A percentile compares a stretch with the other conserved stretches of the same genome.
Conservation (phyloP, 2,329 filamentous ascomycete genomes). For the Phaeophleospora eucalypticola region DNA sequence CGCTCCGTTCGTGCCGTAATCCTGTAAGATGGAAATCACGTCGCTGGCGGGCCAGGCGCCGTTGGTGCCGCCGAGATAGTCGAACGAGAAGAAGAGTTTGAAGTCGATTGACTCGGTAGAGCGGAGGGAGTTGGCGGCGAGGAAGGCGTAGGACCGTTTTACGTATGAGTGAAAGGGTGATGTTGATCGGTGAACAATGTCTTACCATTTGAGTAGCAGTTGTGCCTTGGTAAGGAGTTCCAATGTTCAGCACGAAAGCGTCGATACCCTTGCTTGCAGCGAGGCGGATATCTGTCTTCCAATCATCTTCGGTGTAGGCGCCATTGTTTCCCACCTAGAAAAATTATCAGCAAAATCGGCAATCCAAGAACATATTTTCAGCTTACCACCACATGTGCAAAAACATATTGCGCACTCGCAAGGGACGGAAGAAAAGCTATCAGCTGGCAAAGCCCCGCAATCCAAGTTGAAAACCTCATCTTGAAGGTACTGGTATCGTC, state of each 20-base stretch:
- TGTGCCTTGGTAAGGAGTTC: constrained; percentile 22
- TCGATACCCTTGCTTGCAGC: constrained; percentile 36
- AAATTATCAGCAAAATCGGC: not conserved
- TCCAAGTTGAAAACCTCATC: constrained; percentile 2
- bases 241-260: constrained; percentile 51
- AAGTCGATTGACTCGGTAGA: constrained; percentile 32
- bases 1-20: constrained; percentile 42
- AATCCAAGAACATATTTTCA: not conserved
- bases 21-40: constrained; percentile 42
- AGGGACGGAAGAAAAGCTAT: constrained; percentile 7
- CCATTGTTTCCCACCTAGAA: constrained; percentile 9
- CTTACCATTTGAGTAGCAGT: constrained; percentile 30
- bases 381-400: constrained; percentile 14
- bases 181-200: no score
- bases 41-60: constrained; percentile 30
- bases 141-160: constrained; percentile 42
- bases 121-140: constrained; percentile 20
- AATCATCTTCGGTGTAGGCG: constrained; percentile 8
- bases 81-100: constrained; percentile 55
- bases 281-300: constrained; percentile 12
- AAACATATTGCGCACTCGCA: constrained; percentile 11
- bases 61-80: constrained; percentile 47
- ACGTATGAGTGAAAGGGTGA: no score
- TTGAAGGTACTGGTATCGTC: no score
- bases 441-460: not conserved